Evolutionary conservation across 2,329 filamentous ascomycete species (phyloP).

Genomic region (Talaromyces sp.): DNA sequence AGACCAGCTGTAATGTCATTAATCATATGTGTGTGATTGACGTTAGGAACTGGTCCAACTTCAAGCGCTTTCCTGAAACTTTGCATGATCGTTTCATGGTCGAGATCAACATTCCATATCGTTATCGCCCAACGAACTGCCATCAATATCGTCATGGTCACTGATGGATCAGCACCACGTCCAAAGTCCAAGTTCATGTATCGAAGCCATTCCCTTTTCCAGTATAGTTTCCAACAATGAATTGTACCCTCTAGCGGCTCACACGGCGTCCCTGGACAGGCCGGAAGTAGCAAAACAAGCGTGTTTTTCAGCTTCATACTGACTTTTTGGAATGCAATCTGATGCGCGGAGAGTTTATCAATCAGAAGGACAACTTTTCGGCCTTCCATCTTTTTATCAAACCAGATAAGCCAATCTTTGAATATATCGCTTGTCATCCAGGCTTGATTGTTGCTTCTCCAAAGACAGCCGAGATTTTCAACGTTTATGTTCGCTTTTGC

Average conservation of each 20-base stretch:
- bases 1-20: conserved; percentile 8
- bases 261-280: conserved; percentile 3
- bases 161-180: not conserved
- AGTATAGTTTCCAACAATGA: conserved; percentile 11
- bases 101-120: conserved; percentile 14
- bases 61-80: conserved; percentile 17
- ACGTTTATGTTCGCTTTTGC: conserved; percentile 21
- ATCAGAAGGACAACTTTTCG: conserved; percentile 22
- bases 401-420: conserved; percentile 21
- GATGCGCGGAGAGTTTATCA: conserved; percentile 20
- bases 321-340: conserved; percentile 12
- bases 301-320: conserved; percentile 17
- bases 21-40: not conserved
- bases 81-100: conserved; percentile 1
- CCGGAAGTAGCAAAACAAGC: conserved; percentile 19
- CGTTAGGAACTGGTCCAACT: not conserved
- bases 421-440: conserved; percentile 23
- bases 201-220: conserved; percentile 14
- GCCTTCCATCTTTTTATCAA: conserved; percentile 16
- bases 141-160: conserved; percentile 13
- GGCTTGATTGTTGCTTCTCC: conserved; percentile 26
- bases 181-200: conserved; percentile 12
- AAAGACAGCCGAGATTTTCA: conserved; percentile 23
- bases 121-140: conserved; percentile 18
- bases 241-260: conserved; percentile 21